Evolutionary conservation across 495 filamentous ascomycete species (phyloP).

Genomic region (Penicillium egyptiacum): DNA sequence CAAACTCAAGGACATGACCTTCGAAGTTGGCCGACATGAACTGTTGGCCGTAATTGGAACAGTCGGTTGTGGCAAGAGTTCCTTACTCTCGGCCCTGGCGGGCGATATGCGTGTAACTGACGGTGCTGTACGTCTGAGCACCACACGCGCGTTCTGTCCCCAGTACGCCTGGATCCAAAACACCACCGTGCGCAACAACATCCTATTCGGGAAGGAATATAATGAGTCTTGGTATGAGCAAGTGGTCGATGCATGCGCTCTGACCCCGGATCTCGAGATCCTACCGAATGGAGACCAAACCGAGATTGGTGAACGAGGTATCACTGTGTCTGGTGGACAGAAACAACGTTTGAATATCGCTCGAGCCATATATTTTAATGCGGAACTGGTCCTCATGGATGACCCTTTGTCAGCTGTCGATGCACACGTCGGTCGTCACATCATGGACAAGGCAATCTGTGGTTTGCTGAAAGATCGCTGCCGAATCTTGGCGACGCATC

Average conservation of each 20-base stretch:
- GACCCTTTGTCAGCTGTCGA: conserved; percentile 82
- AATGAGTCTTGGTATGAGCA: conserved; percentile 54
- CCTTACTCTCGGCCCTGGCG: conserved; percentile 82
- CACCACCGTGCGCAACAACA: conserved; percentile 79
- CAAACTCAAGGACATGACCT: conserved; percentile 69
- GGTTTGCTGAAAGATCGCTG: conserved; percentile 87
- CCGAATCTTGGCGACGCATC: conserved; percentile 89
- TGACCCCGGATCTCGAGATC: conserved; percentile 55
- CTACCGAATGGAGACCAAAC: conserved; percentile 58
- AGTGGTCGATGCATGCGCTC: conserved; percentile 58
- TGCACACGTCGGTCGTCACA: conserved; percentile 86
- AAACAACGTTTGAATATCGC: conserved; percentile 73
- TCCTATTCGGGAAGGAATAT: conserved; percentile 76
- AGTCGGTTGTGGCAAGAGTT: conserved; percentile 91
- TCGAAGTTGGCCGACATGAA: conserved; percentile 77
- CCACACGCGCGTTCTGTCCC: conserved; percentile 82
- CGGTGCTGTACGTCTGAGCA: conserved; percentile 72
- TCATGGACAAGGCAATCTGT: conserved; percentile 93
- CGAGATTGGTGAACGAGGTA: conserved; percentile 61
- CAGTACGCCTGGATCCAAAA: conserved; percentile 99
- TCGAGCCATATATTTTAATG: conserved; percentile 80
- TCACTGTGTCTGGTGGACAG: conserved; percentile 67
- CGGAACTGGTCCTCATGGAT: conserved; percentile 80
- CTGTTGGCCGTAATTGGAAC: conserved; percentile 87
- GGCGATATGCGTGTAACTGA: conserved; percentile 88